Percentiles rank a stretch among this genome's conserved stretches.
phyloP scores from a whole-genome alignment of 2,329 filamentous ascomycete genomes.

The Colletotrichum cuscutae region DNA sequence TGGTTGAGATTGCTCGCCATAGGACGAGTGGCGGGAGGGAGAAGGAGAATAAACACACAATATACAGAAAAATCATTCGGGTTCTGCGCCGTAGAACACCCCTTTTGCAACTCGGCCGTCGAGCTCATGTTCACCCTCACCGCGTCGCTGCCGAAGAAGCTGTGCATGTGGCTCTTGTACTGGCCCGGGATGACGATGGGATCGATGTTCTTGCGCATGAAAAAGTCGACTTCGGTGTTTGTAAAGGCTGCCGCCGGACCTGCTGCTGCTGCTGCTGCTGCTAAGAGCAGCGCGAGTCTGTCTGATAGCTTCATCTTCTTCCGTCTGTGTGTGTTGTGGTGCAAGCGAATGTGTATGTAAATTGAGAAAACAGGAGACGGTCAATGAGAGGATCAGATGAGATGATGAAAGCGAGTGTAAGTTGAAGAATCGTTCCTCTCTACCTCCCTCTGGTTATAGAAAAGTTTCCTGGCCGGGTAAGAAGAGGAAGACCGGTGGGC shows the following conservation, averaged over 20 bases:
- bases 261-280: neutral
- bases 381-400: neutral
- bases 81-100: constrained; percentile 54
- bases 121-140: constrained; percentile 44
- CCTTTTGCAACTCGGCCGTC: constrained; percentile 44
- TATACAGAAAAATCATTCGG: constrained; percentile 56
- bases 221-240: neutral
- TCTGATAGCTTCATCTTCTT: neutral
- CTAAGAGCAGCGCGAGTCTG: neutral
- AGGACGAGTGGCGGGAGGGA: no score
- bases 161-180: constrained; percentile 46
- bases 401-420: neutral
- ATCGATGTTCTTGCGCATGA: constrained; percentile 44
- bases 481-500: neutral
- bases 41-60: constrained; percentile 41
- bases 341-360: neutral
- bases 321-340: neutral
- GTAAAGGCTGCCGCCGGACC: neutral
- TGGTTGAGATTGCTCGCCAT: neutral
- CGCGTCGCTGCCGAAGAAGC: constrained; percentile 47
- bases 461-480: neutral
- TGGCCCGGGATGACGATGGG: constrained; percentile 45
- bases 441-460: neutral
- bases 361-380: neutral
- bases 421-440: neutral